Percentiles rank a stretch among this genome's conserved stretches.
Evolutionary conservation across 2,329 filamentous ascomycete species (phyloP).

Genomic region (Calonectria pteridis): DNA sequence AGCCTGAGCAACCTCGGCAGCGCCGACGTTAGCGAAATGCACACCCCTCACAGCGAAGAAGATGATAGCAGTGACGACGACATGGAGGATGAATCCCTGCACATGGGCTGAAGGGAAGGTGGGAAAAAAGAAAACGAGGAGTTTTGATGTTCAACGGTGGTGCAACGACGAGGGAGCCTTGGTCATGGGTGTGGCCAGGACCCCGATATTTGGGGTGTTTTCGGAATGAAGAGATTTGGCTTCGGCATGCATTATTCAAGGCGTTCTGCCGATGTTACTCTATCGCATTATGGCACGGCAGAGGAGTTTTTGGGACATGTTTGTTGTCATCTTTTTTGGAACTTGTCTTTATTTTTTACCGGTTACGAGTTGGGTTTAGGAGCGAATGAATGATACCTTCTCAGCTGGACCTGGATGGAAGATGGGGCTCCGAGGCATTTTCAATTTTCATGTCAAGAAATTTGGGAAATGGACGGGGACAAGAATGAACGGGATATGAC

Average conservation of each 20-base stretch:
- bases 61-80: slow-evolving; percentile 68
- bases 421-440: slow-evolving; percentile 39
- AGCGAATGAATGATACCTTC: slow-evolving; percentile 43
- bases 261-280: slow-evolving; percentile 45
- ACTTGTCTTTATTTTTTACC: slow-evolving; percentile 32
- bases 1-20: slow-evolving; percentile 60
- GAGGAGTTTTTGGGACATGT: slow-evolving; percentile 44
- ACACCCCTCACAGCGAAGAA: slow-evolving; percentile 63
- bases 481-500: slow-evolving; percentile 21
- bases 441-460: slow-evolving; percentile 31
- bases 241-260: slow-evolving; percentile 44
- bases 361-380: slow-evolving; percentile 33
- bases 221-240: slow-evolving; percentile 31
- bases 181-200: neutral
- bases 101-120: slow-evolving; percentile 28
- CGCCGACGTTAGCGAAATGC: slow-evolving; percentile 62
- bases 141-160: slow-evolving; percentile 2
- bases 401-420: slow-evolving; percentile 36
- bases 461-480: slow-evolving; percentile 13
- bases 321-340: slow-evolving; percentile 37
- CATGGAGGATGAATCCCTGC: slow-evolving; percentile 61
- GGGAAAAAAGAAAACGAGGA: neutral
- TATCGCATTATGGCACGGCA: slow-evolving; percentile 39
- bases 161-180: slow-evolving; percentile 6
- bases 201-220: slow-evolving; percentile 15